Conservation (phyloP, 208 protist genomes). For the Borovskyia barvae region DNA sequence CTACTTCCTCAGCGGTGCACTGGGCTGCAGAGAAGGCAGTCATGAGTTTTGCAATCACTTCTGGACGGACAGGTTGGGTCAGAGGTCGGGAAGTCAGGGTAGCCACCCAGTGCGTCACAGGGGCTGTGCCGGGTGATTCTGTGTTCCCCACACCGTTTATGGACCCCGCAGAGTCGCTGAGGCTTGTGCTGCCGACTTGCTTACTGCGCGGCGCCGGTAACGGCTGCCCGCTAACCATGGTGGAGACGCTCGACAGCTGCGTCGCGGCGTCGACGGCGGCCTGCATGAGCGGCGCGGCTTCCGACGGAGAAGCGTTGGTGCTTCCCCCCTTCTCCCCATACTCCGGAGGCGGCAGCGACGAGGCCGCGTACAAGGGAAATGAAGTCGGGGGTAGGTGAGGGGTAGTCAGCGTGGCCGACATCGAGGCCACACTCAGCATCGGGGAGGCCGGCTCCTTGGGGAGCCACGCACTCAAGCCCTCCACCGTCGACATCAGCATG, state of each 20-base stretch:
- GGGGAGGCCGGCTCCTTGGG: conserved; percentile 9
- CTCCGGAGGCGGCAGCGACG: no score
- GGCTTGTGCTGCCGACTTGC: conserved; percentile 19
- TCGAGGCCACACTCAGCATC: conserved; percentile 1
- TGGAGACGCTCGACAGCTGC: conserved; percentile 8
- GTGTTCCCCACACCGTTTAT: conserved; percentile 8
- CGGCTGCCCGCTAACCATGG: conserved; percentile 40
- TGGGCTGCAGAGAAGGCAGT: conserved; percentile 22
- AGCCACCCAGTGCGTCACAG: conserved; percentile 5
- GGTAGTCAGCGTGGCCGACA: not conserved
- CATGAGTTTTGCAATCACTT: conserved; percentile 69
- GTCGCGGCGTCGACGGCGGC: not conserved
- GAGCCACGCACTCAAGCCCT: conserved; percentile 31
- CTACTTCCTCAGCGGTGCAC: conserved; percentile 26
- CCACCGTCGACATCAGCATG: conserved; percentile 57
- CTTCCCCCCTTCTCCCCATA: not conserved
- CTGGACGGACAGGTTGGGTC: conserved; percentile 25
- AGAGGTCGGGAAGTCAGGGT: conserved; percentile 18
- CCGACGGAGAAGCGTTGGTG: not conserved
- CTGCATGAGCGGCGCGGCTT: not conserved
- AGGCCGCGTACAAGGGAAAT: no score
- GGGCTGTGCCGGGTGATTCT: conserved; percentile 11
- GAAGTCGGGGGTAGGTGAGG: not conserved
- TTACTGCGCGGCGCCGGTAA: conserved; percentile 49
- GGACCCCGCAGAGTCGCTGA: conserved; percentile 15